These are phyloP conservation scores for Blastomyces parvus DNA, from an alignment of 2,329 filamentous ascomycete species.

Conservation along the genomic window DNA sequence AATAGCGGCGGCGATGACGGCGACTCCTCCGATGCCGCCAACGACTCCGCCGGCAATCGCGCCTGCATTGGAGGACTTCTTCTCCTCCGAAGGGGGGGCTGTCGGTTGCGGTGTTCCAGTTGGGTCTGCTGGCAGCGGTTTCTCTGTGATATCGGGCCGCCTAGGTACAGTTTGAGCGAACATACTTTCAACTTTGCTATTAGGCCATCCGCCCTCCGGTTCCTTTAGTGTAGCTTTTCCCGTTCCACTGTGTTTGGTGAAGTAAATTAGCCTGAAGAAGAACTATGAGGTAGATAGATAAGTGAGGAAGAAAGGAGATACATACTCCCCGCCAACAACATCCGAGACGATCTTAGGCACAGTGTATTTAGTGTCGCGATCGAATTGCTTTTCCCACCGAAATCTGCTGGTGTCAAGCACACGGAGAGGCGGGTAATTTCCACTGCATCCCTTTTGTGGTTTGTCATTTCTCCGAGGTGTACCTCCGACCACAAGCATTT, in stretches of 20 bases:
- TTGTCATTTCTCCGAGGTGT: neutral
- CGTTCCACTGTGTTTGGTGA: constrained; percentile 1
- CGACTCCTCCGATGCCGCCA: constrained; percentile 13
- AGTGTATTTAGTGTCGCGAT: neutral
- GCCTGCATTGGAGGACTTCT: constrained; percentile 13
- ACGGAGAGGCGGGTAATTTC: constrained; percentile 5
- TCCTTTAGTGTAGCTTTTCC: constrained; percentile 9
- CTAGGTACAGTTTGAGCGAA: constrained; percentile 7
- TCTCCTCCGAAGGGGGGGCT: neutral
- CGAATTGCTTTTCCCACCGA: constrained; percentile 7
- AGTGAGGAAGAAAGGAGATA: neutral
- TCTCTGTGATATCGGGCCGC: neutral
- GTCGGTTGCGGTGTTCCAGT: neutral
- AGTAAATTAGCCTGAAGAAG: neutral
- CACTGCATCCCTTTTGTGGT: constrained; percentile 1
- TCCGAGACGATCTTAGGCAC: constrained; percentile 6
- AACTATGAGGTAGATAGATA: neutral
- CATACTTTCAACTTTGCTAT: neutral
- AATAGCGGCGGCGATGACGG: constrained; percentile 6
- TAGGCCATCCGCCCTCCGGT: constrained; percentile 5
- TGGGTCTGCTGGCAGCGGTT: neutral
- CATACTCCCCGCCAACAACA: constrained; percentile 9
- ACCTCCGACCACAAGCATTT: constrained; percentile 8
- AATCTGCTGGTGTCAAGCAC: constrained; percentile 7
- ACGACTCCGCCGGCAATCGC: constrained; percentile 21